Evolutionary conservation across 2,329 filamentous ascomycete genomes (phyloP).

Genomic region (Diaporthe nobilis): DNA sequence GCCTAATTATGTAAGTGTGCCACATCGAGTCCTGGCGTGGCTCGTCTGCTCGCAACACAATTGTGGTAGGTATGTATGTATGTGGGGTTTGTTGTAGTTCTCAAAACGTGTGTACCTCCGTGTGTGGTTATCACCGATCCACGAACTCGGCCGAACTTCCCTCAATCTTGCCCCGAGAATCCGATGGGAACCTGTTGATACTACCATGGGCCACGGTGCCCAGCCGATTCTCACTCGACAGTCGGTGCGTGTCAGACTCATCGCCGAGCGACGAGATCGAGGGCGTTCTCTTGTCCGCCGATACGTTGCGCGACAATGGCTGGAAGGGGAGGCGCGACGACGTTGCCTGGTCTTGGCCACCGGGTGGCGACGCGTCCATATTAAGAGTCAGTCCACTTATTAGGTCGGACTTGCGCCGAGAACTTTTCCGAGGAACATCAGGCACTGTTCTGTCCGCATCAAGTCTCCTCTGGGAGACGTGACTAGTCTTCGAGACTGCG

Average conservation of each 20-base stretch:
- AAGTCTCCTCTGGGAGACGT: constrained; percentile 52
- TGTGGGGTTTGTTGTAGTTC: neutral
- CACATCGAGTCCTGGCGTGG: neutral
- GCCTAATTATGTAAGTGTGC: constrained; percentile 13
- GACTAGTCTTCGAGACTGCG: constrained; percentile 70
- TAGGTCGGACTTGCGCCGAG: constrained; percentile 69
- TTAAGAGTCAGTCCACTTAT: constrained; percentile 48
- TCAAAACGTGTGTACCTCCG: neutral
- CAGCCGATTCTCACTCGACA: constrained; percentile 59
- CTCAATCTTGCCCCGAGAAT: constrained; percentile 60
- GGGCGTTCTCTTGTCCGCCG: constrained; percentile 66
- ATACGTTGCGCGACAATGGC: constrained; percentile 55
- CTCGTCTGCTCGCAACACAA: neutral
- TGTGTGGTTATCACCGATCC: constrained; percentile 48
- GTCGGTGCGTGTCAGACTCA: constrained; percentile 50
- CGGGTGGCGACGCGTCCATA: constrained; percentile 50
- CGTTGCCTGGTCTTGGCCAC: constrained; percentile 43
- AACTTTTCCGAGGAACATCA: constrained; percentile 80
- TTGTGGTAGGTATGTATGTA: neutral
- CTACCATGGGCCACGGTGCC: constrained; percentile 72
- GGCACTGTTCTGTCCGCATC: constrained; percentile 58
- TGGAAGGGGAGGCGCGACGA: constrained; percentile 69
- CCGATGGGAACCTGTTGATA: constrained; percentile 68
- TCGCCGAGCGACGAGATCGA: constrained; percentile 65
- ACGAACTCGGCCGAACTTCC: constrained; percentile 71